phyloP scores from a whole-genome alignment of 441 rosid species.

The Manihot esculenta region DNA sequence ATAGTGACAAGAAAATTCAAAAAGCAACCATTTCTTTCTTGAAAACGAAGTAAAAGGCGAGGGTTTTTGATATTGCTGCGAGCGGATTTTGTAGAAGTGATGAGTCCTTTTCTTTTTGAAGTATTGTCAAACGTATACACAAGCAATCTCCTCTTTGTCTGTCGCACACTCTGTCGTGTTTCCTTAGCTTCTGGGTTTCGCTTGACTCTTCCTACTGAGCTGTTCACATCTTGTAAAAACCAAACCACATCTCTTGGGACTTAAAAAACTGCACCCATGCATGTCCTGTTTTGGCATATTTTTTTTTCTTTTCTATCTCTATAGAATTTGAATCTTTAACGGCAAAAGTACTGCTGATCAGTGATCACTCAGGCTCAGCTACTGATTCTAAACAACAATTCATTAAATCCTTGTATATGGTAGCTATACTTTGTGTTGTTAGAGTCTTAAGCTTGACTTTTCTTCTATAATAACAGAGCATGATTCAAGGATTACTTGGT shows the following conservation, averaged over 20 bases:
- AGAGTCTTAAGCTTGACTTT: too few species aligned
- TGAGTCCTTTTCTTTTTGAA: slow-evolving; percentile 13
- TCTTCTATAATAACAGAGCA: too few species aligned
- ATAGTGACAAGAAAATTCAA: not conserved
- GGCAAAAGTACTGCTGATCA: too few species aligned
- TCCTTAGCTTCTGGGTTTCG: slow-evolving; percentile 8
- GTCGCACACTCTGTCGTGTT: not conserved
- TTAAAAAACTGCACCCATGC: not conserved
- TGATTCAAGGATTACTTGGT: too few species aligned
- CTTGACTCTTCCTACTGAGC: slow-evolving; percentile 7
- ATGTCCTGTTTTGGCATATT: not conserved
- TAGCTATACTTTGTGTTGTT: too few species aligned
- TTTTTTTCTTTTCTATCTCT: not conserved
- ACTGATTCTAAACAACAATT: too few species aligned
- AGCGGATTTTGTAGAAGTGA: slow-evolving; percentile 2
- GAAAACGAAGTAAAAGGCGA: not conserved
- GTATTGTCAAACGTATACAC: slow-evolving; percentile 5
- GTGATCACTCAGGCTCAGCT: too few species aligned
- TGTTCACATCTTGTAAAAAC: not conserved
- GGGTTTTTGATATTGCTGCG: not conserved
- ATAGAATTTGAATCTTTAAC: not conserved
- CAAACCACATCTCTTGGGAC: not conserved
- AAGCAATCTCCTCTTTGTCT: not conserved
- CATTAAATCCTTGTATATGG: too few species aligned
- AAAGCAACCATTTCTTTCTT: not conserved